phyloP scores from a whole-genome alignment of 108 stramenopile genomes.

The Epithemia pelagica region DNA sequence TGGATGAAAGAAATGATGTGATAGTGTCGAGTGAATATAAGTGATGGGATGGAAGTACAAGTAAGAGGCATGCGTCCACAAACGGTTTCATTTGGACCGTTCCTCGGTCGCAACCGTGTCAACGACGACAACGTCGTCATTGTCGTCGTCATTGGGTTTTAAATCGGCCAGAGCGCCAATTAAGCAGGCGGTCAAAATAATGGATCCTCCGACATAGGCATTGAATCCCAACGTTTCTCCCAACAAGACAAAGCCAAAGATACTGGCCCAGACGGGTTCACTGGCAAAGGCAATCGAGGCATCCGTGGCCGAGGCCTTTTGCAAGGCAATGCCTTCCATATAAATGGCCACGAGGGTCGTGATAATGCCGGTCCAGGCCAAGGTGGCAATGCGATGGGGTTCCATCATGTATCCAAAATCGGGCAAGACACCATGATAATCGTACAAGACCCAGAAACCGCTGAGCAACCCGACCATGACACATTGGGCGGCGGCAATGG shows the following conservation, averaged over 20 bases:
- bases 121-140: not conserved
- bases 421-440: slow-evolving; percentile 22
- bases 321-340: slow-evolving; percentile 62
- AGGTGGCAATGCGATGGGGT: slow-evolving; percentile 19
- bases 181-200: slow-evolving; percentile 35
- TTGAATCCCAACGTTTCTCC: slow-evolving; percentile 18
- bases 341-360: slow-evolving; percentile 60
- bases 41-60: no score
- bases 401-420: slow-evolving; percentile 32
- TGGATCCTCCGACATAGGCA: slow-evolving; percentile 25
- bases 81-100: slow-evolving; percentile 2
- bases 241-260: slow-evolving; percentile 45
- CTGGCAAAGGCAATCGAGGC: slow-evolving; percentile 62
- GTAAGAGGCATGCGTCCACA: not conserved
- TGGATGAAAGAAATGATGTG: no score
- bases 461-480: slow-evolving; percentile 19
- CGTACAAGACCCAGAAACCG: slow-evolving; percentile 24
- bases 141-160: slow-evolving; percentile 4
- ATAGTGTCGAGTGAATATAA: no score
- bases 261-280: slow-evolving; percentile 64
- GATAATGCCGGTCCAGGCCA: slow-evolving; percentile 64
- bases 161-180: slow-evolving; percentile 19
- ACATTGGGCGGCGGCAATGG: slow-evolving; percentile 43
- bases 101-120: no score
- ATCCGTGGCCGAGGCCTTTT: slow-evolving; percentile 54